Evolutionary conservation across 2,329 filamentous ascomycete species (phyloP), one percentile per base, ranked within the genome.

Genomic region (Macrophomina phaseolina): DNA sequence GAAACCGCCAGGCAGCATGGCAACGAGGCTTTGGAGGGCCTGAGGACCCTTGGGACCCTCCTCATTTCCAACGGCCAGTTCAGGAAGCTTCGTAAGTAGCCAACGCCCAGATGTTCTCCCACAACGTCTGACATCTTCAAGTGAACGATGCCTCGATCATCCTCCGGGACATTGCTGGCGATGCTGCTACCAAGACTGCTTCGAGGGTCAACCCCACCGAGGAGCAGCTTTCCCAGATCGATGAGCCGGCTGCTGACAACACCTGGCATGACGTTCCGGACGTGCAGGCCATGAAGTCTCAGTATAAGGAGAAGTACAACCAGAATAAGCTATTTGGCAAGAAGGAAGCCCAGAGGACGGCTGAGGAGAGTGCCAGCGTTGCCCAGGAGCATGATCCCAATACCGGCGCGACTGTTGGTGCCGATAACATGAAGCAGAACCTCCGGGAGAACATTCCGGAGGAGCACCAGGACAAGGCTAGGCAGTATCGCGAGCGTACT

Each of bases 21-120:
- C 48, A 88, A 95, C 70, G 86, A 94, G 77, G 93, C 91, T 1
- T 83, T 96, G 8, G 88, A 97, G 70, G 95, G 94, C 32, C 81
- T 99, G 52, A 90, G 93, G 72, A 97, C 93, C 3, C 84, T 99
- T 0, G 95, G 94, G 62, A 94, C 91, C 18, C 84, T 99, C 67
- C 83, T 98, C 73, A 91, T 98, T 74, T 97, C 94, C 73, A 99
- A 99, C 74, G 95, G 95, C 71, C 94, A 98, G 78, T 97, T 97
- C 85, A 88, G 93, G 72, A 97, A 97, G 83, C 87, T 97, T 40
- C 81, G 91, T 90, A 87, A 79, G 90, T 87, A 11, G 8, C 34
- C 5, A 56, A 61, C 14, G 2, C 2, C 3, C 36, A 18, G 45
- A 5, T 14, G 55, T 8, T 9, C 5, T 9, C 12, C 2, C 0